phyloP scores from a whole-genome alignment of 2,329 filamentous ascomycete genomes.

The Canariomyces notabilis region DNA sequence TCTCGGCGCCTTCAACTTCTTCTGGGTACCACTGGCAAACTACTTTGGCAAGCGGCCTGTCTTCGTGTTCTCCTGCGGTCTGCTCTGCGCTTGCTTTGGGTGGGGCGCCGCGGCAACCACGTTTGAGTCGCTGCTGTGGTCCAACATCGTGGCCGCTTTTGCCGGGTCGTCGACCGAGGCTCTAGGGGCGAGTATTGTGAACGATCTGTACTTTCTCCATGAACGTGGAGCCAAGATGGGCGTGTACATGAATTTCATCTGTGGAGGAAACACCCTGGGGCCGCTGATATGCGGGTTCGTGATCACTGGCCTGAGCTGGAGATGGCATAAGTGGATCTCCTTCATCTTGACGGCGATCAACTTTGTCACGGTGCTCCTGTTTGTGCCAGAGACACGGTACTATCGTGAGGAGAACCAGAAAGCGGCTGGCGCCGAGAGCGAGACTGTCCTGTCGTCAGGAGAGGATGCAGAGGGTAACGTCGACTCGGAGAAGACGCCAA shows the following conservation, averaged over 20 bases:
- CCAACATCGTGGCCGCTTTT: conserved; percentile 41
- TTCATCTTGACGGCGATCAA: conserved; percentile 27
- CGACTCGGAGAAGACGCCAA: neutral
- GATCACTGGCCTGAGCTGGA: conserved; percentile 28
- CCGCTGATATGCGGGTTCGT: conserved; percentile 31
- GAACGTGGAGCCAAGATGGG: conserved; percentile 31
- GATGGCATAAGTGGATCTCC: conserved; percentile 31
- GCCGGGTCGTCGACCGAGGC: conserved; percentile 42
- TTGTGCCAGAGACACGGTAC: conserved; percentile 30
- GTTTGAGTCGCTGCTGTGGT: conserved; percentile 41
- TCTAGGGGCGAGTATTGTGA: conserved; percentile 34
- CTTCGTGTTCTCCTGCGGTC: conserved; percentile 38
- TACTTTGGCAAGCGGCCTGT: conserved; percentile 43
- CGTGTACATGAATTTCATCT: conserved; percentile 30
- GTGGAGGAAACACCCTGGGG: conserved; percentile 29
- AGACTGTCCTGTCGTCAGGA: neutral
- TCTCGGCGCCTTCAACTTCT: conserved; percentile 43
- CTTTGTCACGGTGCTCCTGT: conserved; percentile 28
- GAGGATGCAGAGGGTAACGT: neutral
- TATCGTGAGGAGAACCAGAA: conserved; percentile 22
- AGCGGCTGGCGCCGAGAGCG: neutral
- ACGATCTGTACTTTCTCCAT: conserved; percentile 32
- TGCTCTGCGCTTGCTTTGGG: conserved; percentile 37
- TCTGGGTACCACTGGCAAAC: conserved; percentile 45
- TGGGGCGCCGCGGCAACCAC: conserved; percentile 40